Evolutionary conservation across 495 filamentous ascomycete genomes (phyloP), one percentile per base, ranked within the genome.

Genomic region (Patellaria atrata): DNA sequence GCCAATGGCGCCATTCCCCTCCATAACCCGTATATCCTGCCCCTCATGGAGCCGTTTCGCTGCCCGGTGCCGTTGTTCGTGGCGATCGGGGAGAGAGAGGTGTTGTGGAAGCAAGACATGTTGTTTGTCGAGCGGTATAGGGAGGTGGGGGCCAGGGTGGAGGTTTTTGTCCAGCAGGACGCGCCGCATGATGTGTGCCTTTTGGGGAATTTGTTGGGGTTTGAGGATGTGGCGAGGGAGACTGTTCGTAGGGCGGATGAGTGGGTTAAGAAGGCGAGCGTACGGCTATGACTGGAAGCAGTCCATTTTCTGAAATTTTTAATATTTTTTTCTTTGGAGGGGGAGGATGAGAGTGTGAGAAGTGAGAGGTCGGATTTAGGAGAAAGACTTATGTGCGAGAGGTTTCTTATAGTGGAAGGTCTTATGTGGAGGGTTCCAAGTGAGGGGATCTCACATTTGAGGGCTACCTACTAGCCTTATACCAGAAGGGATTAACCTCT

Each of bases 161-260:
- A 52, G 25, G 28, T 59, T 9, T 50, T 51, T 31, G 48, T 56
- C 30, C 53, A 57, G 31, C 36, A 48, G 31, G 23, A 29, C n/a
- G 45, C 43, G 26, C 52, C 54, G 11, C 61, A 65, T 43, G 59
- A 65, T 57, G 29, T 63, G 16, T 36, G 55, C 21, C 47, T 62
- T 26, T 39, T 61, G 22, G 59, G 47, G 5, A 45, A 44, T 36
- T 26, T 53, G 20, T 30, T 55, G 35, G 53, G 46, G 4, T 63
- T 60, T 39, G 20, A 44, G 11, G 40, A 49, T 10, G 51, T 54
- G 45, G 54, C 48, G 19, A 40, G 18, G 13, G 30, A 24, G 14
- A 44, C 48, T 45, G 54, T 53, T 19, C 35, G 37, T 30, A 45
- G 38, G 24, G 59, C 59, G 19, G 61, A 57, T 8, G 45, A 47